Evolutionary conservation across 2,329 filamentous ascomycete species (phyloP), one percentile per base, ranked within the genome.

Genomic region (Exophiala phaeomuriformis): DNA sequence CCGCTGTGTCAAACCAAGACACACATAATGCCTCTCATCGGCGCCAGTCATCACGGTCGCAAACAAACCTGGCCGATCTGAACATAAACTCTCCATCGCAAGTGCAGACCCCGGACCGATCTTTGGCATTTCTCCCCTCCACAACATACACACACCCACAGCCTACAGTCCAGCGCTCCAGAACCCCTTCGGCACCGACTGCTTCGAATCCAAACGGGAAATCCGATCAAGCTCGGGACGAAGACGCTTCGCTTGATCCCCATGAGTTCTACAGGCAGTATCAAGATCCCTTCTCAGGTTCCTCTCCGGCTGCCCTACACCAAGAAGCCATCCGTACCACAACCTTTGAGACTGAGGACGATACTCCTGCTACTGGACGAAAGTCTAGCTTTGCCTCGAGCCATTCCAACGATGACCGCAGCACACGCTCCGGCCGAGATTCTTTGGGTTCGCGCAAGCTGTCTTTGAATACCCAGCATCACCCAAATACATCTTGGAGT

Each of bases 261-360:
- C 74, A 75, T 66, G 75, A 77, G 19, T 78, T 75, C 65, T 79
- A 78, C 62, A 71, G 74, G 61, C 69, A 71, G 42, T 73, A 73
- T 63, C 67, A 66, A 49, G 64, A 70, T 50, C 65, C 66, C 35
- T 67, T 69, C 49, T 49, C 56, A 51, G 62, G 61, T 49, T 49
- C 56, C 47, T 61, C 64, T 30, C 63, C 64, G 50, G 64, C 68
- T 52, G 64, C 62, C 39, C 55, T 62, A 19, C 60, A 62, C 42
- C 57, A 62, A 52, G 57, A 59, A 28, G 59, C 58, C 29, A 53
- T 63, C 10, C 51, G 60, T 9, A 55, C 61, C 2, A 56, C 56
- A 8, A 51, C 47, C 3, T 43, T 47, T 27, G 42, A 55, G 8
- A 35, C 47, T 8, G 47, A 51, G 30, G 50, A 52, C 28, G 52